These are phyloP conservation scores for Hypoxylon fragiforme DNA, from an alignment of 495 filamentous ascomycete species.

Conservation along the genomic window DNA sequence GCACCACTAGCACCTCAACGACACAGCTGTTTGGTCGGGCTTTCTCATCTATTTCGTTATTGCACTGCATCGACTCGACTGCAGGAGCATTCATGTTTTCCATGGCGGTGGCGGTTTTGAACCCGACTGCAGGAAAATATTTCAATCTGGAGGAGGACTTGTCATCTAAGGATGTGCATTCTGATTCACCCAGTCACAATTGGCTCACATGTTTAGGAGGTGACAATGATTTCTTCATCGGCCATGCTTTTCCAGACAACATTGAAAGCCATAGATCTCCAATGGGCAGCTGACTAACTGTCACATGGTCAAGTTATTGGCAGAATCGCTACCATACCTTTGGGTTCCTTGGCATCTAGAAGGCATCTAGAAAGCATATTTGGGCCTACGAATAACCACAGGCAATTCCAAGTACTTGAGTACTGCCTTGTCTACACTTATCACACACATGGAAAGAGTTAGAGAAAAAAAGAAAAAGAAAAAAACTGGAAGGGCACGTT, in stretches of 20 bases:
- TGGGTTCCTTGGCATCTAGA: background rate
- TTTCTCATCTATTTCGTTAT: constrained; percentile 21
- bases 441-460: constrained; percentile 1
- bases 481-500: constrained; percentile 29
- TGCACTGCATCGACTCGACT: constrained; percentile 39
- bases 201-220: constrained; percentile 7
- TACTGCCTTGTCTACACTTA: background rate
- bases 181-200: constrained; percentile 10
- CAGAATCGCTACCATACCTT: background rate
- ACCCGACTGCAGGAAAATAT: constrained; percentile 7
- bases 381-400: background rate
- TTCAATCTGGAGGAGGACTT: constrained; percentile 15
- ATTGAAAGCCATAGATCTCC: background rate
- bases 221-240: background rate
- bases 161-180: constrained; percentile 6
- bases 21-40: constrained; percentile 5
- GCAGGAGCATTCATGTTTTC: constrained; percentile 33
- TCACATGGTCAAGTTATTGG: background rate
- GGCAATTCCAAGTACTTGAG: background rate
- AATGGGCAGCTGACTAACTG: background rate
- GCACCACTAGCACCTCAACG: no score
- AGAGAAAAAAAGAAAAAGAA: constrained; percentile 24
- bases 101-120: constrained; percentile 2
- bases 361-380: background rate
- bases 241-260: background rate